A percentile compares a stretch with the other conserved stretches of the same genome.
phyloP scores from a whole-genome alignment of 2,329 filamentous ascomycete genomes.

The Metarhizium sp. region DNA sequence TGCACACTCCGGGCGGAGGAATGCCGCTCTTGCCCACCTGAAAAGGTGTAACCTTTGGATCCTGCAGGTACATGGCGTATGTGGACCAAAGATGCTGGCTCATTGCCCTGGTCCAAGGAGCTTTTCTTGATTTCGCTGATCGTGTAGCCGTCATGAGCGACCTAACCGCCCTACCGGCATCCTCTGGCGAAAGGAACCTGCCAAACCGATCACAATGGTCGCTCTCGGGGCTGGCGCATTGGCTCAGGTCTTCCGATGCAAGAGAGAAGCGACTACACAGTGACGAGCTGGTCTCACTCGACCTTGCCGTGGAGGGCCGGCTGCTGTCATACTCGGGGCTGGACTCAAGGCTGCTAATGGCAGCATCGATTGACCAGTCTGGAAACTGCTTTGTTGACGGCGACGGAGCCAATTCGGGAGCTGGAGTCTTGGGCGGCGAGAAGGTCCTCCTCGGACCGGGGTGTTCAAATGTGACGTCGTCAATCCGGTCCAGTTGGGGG shows the following conservation, averaged over 20 bases:
- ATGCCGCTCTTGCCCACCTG: slow-evolving; percentile 53
- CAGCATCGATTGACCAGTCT: slow-evolving; percentile 49
- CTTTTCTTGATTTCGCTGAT: slow-evolving; percentile 33
- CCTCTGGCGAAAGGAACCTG: slow-evolving; percentile 16
- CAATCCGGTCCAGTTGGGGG: slow-evolving; percentile 24
- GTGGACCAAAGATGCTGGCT: slow-evolving; percentile 57
- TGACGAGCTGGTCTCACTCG: slow-evolving; percentile 48
- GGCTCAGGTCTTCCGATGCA: slow-evolving; percentile 43
- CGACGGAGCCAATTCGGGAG: slow-evolving; percentile 34
- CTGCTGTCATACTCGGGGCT: slow-evolving; percentile 51
- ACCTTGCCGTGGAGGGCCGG: slow-evolving; percentile 49
- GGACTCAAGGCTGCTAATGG: slow-evolving; percentile 47
- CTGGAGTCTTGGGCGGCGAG: slow-evolving; percentile 52
- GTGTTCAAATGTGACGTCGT: slow-evolving; percentile 17
- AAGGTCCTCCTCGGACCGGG: slow-evolving; percentile 31
- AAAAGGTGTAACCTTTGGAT: slow-evolving; percentile 59
- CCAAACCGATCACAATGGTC: slow-evolving; percentile 17
- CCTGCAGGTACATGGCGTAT: slow-evolving; percentile 55
- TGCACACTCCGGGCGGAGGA: slow-evolving; percentile 54
- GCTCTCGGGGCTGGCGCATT: slow-evolving; percentile 41
- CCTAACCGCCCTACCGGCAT: slow-evolving; percentile 22
- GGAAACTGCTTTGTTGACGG: slow-evolving; percentile 40
- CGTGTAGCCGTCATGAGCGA: slow-evolving; percentile 5
- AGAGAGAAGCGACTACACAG: slow-evolving; percentile 48
- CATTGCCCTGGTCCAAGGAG: slow-evolving; percentile 57